These are phyloP conservation scores for Aspergillus pseudotamarii DNA, from an alignment of 2,329 filamentous ascomycete species.

Conservation along the genomic window DNA sequence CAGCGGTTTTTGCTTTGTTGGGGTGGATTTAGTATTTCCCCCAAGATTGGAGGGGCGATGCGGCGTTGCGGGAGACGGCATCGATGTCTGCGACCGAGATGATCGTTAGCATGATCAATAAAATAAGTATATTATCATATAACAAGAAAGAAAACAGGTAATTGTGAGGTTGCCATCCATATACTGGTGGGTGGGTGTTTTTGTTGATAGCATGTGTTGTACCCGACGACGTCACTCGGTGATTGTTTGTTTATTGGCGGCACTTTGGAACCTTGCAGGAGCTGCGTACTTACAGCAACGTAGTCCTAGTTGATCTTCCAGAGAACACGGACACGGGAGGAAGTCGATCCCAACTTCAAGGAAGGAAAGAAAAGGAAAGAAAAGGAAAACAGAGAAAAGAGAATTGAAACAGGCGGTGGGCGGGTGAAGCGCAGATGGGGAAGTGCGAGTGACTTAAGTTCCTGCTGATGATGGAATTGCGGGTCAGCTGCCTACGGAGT, in stretches of 20 bases:
- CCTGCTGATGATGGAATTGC: slow-evolving; percentile 3
- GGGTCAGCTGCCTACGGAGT: slow-evolving; percentile 5
- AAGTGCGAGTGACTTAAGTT: slow-evolving; percentile 5
- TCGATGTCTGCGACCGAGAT: slow-evolving; percentile 30
- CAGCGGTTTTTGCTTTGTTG: slow-evolving; percentile 58
- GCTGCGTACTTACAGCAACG: not conserved
- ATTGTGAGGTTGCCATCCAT: slow-evolving; percentile 8
- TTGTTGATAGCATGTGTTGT: slow-evolving; percentile 5
- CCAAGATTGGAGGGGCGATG: slow-evolving; percentile 47
- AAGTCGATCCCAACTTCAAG: not conserved
- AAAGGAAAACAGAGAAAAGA: slow-evolving; percentile 7
- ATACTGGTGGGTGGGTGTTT: slow-evolving; percentile 2
- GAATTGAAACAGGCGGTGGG: slow-evolving; percentile 15
- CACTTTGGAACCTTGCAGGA: not conserved
- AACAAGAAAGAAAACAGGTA: slow-evolving; percentile 1
- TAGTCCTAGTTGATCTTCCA: not conserved
- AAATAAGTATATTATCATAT: not conserved
- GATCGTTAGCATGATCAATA: slow-evolving; percentile 16
- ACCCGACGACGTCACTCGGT: slow-evolving; percentile 18
- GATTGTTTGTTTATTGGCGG: slow-evolving; percentile 15
- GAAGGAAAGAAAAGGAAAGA: not conserved
- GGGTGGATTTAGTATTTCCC: slow-evolving; percentile 59
- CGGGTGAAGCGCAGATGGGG: slow-evolving; percentile 3
- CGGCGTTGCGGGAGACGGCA: slow-evolving; percentile 45
- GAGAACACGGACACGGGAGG: not conserved